Percentiles rank a stretch among this genome's conserved stretches.
These are phyloP conservation scores for Penicillium goetzii DNA, from an alignment of 495 filamentous ascomycete genomes.

Conservation along the genomic window DNA sequence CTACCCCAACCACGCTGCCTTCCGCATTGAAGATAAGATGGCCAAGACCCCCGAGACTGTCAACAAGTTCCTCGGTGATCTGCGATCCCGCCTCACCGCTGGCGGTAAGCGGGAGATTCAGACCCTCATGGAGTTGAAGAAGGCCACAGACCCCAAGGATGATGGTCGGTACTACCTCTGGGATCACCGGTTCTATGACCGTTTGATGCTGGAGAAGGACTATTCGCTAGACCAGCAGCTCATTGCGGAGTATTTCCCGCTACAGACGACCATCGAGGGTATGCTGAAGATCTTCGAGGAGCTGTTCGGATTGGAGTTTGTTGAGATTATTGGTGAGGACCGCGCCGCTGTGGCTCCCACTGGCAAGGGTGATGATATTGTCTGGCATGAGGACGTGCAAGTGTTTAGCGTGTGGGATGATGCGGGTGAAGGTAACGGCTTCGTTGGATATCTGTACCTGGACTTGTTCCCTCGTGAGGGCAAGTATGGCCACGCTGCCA, in stretches of 20 bases:
- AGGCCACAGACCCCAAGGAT: slow-evolving; percentile 64
- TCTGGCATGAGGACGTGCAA: slow-evolving; percentile 73
- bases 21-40: slow-evolving; percentile 96
- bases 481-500: slow-evolving; percentile 74
- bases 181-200: slow-evolving; percentile 88
- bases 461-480: slow-evolving; percentile 69
- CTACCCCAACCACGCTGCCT: slow-evolving; percentile 89
- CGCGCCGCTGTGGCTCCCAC: slow-evolving; percentile 57
- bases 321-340: slow-evolving; percentile 71
- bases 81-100: slow-evolving; percentile 71
- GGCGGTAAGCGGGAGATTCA: slow-evolving; percentile 79
- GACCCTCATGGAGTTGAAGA: slow-evolving; percentile 76
- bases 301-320: slow-evolving; percentile 88
- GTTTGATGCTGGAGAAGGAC: slow-evolving; percentile 89
- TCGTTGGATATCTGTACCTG: slow-evolving; percentile 73
- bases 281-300: slow-evolving; percentile 96
- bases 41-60: slow-evolving; percentile 89
- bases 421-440: slow-evolving; percentile 63
- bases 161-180: slow-evolving; percentile 87
- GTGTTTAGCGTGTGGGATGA: slow-evolving; percentile 75
- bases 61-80: slow-evolving; percentile 78
- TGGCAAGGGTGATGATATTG: slow-evolving; percentile 65
- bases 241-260: slow-evolving; percentile 93
- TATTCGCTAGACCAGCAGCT: slow-evolving; percentile 85
- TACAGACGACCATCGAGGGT: slow-evolving; percentile 78